Evolutionary conservation across 2,329 filamentous ascomycete genomes (phyloP).

Genomic region (Metarhizium guizhouense): DNA sequence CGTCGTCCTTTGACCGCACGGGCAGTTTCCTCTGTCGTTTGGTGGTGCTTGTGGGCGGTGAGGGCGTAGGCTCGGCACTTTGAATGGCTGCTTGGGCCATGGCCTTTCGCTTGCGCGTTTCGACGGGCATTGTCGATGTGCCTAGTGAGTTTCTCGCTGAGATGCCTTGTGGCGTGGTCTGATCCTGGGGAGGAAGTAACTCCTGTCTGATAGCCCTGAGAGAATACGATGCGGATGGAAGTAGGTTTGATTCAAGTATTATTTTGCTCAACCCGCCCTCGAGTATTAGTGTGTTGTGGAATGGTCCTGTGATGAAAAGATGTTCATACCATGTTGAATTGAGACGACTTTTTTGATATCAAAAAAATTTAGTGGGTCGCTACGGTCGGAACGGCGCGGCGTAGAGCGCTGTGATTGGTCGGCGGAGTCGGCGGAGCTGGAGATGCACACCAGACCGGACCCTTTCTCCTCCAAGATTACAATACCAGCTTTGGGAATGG

Average conservation of each 20-base stretch:
- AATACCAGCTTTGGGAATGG: too few relatives aligned
- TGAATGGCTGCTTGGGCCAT: conserved; percentile 9
- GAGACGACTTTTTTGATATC: not conserved
- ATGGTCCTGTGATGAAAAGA: not conserved
- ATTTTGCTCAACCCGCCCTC: too few relatives aligned
- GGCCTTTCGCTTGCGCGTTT: conserved; percentile 22
- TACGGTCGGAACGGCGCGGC: not conserved
- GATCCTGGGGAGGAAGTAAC: not conserved
- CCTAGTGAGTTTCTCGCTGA: not conserved
- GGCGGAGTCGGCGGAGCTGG: not conserved
- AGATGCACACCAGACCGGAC: too few relatives aligned
- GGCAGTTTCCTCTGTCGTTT: conserved; percentile 21
- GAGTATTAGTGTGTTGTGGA: not conserved
- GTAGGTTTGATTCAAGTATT: too few relatives aligned
- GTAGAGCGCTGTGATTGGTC: not conserved
- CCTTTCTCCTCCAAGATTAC: too few relatives aligned
- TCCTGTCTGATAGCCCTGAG: not conserved
- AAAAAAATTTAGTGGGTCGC: not conserved
- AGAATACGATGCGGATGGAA: too few relatives aligned
- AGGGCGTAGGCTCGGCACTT: conserved; percentile 4
- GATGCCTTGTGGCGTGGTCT: not conserved
- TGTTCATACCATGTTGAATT: not conserved
- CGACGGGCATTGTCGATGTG: conserved; percentile 7
- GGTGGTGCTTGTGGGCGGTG: conserved; percentile 8
- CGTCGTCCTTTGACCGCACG: conserved; percentile 24